These are phyloP conservation scores for Osmanthus fragrans DNA, from an alignment of 257 asterid genomes.

Conservation along the genomic window DNA sequence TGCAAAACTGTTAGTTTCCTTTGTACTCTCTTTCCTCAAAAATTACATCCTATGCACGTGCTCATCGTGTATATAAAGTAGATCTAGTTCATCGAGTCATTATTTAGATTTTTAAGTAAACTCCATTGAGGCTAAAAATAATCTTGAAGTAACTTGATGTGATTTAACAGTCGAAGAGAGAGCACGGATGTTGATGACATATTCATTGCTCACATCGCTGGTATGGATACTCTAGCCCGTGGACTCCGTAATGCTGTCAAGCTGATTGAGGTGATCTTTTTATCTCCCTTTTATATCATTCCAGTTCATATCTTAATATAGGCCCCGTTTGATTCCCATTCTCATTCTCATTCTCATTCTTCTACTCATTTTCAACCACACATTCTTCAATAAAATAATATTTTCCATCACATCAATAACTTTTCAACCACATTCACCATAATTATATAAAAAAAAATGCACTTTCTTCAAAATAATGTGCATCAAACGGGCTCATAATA, in stretches of 20 bases:
- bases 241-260: conserved; percentile 93
- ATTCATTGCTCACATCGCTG: conserved; percentile 89
- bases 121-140: background rate
- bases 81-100: background rate
- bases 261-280: conserved; percentile 60
- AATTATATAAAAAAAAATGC: too few species aligned
- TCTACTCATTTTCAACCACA: too few species aligned
- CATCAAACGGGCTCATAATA: too few species aligned
- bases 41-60: background rate
- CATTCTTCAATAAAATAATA: too few species aligned
- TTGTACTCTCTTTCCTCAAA: background rate
- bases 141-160: background rate
- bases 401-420: too few species aligned
- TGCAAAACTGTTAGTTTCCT: conserved; percentile 74
- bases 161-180: conserved; percentile 75
- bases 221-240: conserved; percentile 95
- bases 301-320: background rate
- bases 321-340: too few species aligned
- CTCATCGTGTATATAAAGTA: background rate
- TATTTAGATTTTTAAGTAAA: background rate
- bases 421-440: too few species aligned
- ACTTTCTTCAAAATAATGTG: too few species aligned
- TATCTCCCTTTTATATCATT: background rate
- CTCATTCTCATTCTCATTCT: too few species aligned
- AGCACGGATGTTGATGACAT: conserved; percentile 96